Evolutionary conservation across 2,329 filamentous ascomycete species (phyloP), one percentile per base, ranked within the genome.

Genomic region (Colletotrichum paranaense): DNA sequence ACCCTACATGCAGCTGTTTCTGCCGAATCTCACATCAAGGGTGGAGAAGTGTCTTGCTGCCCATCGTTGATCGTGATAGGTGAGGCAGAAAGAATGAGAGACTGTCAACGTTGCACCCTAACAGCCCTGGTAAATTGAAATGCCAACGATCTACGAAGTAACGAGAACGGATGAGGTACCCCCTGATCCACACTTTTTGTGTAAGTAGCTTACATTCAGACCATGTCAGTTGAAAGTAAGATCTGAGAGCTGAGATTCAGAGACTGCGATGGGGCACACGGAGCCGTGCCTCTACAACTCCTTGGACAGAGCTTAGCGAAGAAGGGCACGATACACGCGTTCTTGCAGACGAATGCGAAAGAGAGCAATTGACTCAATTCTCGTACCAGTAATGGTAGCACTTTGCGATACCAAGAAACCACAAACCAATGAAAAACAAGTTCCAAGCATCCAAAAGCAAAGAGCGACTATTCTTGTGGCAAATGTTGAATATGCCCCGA

Each of bases 401-500:
- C 7, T 22, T 22, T 19, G 32, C n/a, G 11, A 49, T 28, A 46
- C 19, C 19, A 30, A 8, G 5, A 52, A 16, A 14, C 3, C 11
- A 62, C 3, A n/a, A 55, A 55, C 22, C 49, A 56, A 56, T n/a
- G 9, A 12, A 14, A 24, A 19, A 64, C 4, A 16, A 56, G 28
- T 9, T 24, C 24, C 22, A 26, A 28, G 16, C 22, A 26, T 26
- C 5, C 22, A 32, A 26, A 22, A 22, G 6, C 38, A 56, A 28
- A 2, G 6, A 28, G 38, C 22, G 32, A n/a, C 16, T 49, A 30
- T 30, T 24, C 3, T 30, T 58, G 22, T 32, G 28, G 9, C 55
- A 73, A 28, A 73, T 66, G 60, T 71, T 71, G 67, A 70, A 73
- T 65, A 28, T 38, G 19, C 53, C 56, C 35, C 70, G 55, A 30